Evolutionary conservation across 2,329 filamentous ascomycete species (phyloP).

Genomic region (Blastomyces parvus): DNA sequence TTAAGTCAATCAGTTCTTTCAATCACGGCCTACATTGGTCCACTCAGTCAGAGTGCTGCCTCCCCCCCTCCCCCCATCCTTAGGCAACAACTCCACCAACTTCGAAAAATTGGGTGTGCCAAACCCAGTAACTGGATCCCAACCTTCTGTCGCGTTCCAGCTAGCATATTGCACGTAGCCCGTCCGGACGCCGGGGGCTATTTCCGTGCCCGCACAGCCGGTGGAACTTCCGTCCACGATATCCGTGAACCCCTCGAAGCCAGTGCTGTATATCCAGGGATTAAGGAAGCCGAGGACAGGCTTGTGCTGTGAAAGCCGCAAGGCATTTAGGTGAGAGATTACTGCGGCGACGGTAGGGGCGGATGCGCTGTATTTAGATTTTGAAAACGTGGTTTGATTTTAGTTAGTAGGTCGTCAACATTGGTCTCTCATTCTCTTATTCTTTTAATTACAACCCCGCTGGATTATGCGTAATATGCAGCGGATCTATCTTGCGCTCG

Average conservation of each 20-base stretch:
- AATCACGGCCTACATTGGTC: background rate
- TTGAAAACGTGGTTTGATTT: background rate
- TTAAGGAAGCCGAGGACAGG: slow-evolving; percentile 51
- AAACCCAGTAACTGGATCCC: slow-evolving; percentile 43
- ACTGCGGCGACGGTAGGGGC: slow-evolving; percentile 55
- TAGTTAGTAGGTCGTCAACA: background rate
- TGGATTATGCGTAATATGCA: background rate
- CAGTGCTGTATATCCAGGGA: slow-evolving; percentile 48
- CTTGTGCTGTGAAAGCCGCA: slow-evolving; percentile 47
- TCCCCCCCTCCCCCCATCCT: background rate
- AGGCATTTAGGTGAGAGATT: slow-evolving; percentile 56
- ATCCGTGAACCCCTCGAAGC: slow-evolving; percentile 36
- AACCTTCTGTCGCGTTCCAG: slow-evolving; percentile 44
- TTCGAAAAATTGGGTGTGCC: slow-evolving; percentile 26
- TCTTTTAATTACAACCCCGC: too few species aligned
- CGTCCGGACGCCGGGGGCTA: slow-evolving; percentile 21
- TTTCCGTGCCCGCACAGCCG: slow-evolving; percentile 33
- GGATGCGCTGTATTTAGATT: slow-evolving; percentile 40
- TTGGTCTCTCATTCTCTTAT: background rate
- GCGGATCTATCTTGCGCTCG: background rate
- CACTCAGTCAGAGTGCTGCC: background rate
- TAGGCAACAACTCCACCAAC: slow-evolving; percentile 12
- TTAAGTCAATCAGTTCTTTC: too few species aligned
- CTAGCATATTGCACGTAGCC: slow-evolving; percentile 35
- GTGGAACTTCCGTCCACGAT: slow-evolving; percentile 40